Base-by-base conservation (phyloP, 441 rosid genomes). In the Populus trichocarpa region DNA sequence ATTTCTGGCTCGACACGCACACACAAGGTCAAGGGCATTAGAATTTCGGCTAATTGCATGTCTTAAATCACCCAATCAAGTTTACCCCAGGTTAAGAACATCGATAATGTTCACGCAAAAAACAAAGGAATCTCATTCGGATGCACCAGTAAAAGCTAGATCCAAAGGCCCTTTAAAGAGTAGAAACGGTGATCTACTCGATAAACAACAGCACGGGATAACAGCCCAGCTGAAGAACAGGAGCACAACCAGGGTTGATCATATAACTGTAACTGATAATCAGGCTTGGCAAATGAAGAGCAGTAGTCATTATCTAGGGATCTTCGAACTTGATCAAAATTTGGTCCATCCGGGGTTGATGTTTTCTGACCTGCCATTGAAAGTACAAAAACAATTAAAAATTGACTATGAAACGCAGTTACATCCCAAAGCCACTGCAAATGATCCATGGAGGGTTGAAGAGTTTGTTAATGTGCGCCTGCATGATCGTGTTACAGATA, bases 311-410 rank as follows among this genome's bases (percentile, higher is more conserved):
- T 67, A 61, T 75, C 32, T 84, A 89, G n/a, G 80, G 78, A 81
- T 92, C 93, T 80, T 88, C 82, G 50, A 93, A 93, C 78, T 87
- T 85, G 30, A 96, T 86, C 69, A 91, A 83, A 75, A 92, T 89
- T 75, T 88, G 87, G 70, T 78, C 74, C 93, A 87, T 89, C 80
- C 81, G 88, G 2, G 97, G 98, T 72, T 87, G 91, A 85, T 89
- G 96, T 82, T 84, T 92, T 84, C 96, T 89, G 36, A 87, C 95
- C 97, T 93, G 93, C 81, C 80, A 67, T 35, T n/a, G 38, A 23
- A 72, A 23, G 76, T n/a, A 50, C 3, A 20, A 42, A 20, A 0
- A 25, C 33, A 53, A 30, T n/a, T 40, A 35, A 42, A 75, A 23
- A 14, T 64, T 36, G 28, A 38, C 26, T 16, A 5, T 76, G 6